Percentiles rank a stretch among this genome's conserved stretches.
Evolutionary conservation across 768 basidiomycete species (phyloP).

Genomic region (Coprinopsis strossmayeri): DNA sequence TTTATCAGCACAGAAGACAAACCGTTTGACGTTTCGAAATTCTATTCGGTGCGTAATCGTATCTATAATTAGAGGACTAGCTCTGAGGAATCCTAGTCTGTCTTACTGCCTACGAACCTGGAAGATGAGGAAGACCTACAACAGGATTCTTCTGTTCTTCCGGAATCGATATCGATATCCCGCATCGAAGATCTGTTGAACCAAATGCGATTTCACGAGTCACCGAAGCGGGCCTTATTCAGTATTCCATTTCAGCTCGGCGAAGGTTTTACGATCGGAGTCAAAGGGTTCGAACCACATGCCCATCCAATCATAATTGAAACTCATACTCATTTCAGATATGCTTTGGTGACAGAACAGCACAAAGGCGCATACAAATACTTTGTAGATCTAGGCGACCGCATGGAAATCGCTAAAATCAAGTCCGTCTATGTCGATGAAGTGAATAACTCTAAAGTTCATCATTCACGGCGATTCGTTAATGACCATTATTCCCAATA

Average conservation of each 20-base stretch:
- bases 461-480: not conserved
- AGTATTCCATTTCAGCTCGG: slow-evolving; percentile 78
- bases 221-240: slow-evolving; percentile 78
- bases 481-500: slow-evolving; percentile 13
- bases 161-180: slow-evolving; percentile 69
- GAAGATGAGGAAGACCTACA: slow-evolving; percentile 44
- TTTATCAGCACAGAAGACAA: slow-evolving; percentile 71
- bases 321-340: slow-evolving; percentile 39
- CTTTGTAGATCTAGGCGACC: slow-evolving; percentile 72
- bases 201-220: slow-evolving; percentile 78
- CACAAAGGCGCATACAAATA: slow-evolving; percentile 78
- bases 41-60: slow-evolving; percentile 64
- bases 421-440: slow-evolving; percentile 75
- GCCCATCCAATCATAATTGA: not conserved
- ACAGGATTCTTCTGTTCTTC: slow-evolving; percentile 40
- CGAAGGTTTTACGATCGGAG: slow-evolving; percentile 64
- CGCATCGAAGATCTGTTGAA: slow-evolving; percentile 70
- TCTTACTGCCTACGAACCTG: slow-evolving; percentile 49
- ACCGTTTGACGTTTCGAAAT: slow-evolving; percentile 65
- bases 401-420: slow-evolving; percentile 67
- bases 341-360: slow-evolving; percentile 84
- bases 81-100: slow-evolving; percentile 34
- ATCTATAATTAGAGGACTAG: not conserved
- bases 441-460: slow-evolving; percentile 31
- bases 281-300: slow-evolving; percentile 58